phyloP scores from a whole-genome alignment of 176 grass and related monocot species.

The Avena atlantica region DNA sequence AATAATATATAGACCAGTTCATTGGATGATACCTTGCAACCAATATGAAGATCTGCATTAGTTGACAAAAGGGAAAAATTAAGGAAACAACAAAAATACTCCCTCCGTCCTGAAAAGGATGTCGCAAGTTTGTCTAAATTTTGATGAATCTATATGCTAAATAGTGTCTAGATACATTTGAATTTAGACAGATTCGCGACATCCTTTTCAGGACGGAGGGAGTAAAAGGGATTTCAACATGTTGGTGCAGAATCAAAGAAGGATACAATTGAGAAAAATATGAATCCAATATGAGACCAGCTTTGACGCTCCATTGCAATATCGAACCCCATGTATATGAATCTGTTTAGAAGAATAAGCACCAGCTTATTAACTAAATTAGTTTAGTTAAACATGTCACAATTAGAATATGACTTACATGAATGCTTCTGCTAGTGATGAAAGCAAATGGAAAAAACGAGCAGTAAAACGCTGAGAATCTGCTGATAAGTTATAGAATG shows the following conservation, averaged over 20 bases:
- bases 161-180: no score
- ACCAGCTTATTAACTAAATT: conserved; percentile 24
- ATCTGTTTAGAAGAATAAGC: conserved; percentile 57
- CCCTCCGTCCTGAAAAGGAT: no score
- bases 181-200: no score
- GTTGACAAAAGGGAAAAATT: conserved; percentile 36
- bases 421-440: conserved; percentile 91
- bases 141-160: no score
- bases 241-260: conserved; percentile 39
- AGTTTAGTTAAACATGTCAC: conserved; percentile 25
- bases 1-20: neutral
- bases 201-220: no score
- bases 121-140: no score
- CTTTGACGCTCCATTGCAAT: conserved; percentile 91
- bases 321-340: conserved; percentile 99
- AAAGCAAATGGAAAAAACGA: conserved; percentile 91
- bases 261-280: conserved; percentile 99
- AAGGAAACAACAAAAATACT: conserved; percentile 53
- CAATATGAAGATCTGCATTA: conserved; percentile 75
- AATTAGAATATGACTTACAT: conserved; percentile 61
- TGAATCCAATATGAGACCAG: conserved; percentile 93
- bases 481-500: conserved; percentile 79
- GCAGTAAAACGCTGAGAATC: conserved; percentile 78
- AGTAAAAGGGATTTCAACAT: conserved; percentile 4
- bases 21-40: conserved; percentile 74